Evolutionary conservation across 1,284 basidiomycete species (phyloP).

Genomic region (Mycocalia duriaeana): DNA sequence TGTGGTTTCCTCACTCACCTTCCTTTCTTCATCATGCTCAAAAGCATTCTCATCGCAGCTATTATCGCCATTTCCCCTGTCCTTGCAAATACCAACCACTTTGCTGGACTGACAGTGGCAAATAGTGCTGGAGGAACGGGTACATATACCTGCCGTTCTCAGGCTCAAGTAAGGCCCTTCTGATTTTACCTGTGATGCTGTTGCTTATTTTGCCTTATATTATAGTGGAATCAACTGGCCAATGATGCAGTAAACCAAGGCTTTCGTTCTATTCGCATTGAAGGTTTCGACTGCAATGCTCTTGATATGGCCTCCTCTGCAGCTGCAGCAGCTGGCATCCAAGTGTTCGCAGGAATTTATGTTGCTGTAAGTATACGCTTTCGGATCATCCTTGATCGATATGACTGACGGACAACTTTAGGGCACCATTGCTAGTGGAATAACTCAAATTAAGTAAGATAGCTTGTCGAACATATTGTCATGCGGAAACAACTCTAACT

Average conservation of each 20-base stretch:
- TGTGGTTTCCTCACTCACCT: too few relatives aligned
- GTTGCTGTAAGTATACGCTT: conserved; percentile 19
- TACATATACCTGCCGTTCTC: conserved; percentile 28
- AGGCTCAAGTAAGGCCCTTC: conserved; percentile 23
- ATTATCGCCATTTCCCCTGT: conserved; percentile 2
- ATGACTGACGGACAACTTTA: conserved; percentile 3
- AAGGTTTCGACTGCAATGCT: conserved; percentile 33
- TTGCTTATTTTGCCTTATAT: not conserved
- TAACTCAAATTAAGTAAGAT: conserved; percentile 22
- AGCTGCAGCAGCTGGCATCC: conserved; percentile 24
- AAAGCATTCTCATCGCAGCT: not conserved
- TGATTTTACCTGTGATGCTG: not conserved
- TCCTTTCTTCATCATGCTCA: too few relatives aligned
- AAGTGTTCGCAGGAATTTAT: conserved; percentile 30
- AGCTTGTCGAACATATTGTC: not conserved
- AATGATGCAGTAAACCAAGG: conserved; percentile 23
- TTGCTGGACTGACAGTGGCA: conserved; percentile 25
- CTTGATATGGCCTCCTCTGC: conserved; percentile 29
- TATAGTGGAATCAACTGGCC: conserved; percentile 30
- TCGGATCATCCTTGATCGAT: not conserved
- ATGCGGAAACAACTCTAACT: not conserved
- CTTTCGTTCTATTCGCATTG: conserved; percentile 29
- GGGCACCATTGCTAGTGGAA: conserved; percentile 22
- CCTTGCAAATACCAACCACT: conserved; percentile 22
- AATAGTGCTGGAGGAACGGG: conserved; percentile 25